phyloP scores from a whole-genome alignment of 306 rosid species.

The Styphnolobium japonicum region DNA sequence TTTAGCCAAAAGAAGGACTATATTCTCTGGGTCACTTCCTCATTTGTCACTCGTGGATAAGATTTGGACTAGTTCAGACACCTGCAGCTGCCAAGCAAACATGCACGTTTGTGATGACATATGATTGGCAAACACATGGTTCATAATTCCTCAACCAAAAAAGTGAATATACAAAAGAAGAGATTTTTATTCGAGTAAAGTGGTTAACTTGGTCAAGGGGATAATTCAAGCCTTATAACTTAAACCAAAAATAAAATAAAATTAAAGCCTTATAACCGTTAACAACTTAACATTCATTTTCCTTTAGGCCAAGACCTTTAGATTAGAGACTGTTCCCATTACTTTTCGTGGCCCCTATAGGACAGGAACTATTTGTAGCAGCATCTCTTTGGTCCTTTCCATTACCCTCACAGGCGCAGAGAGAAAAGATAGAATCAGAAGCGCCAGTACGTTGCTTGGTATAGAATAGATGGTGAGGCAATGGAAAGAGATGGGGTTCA shows the following conservation, averaged over 20 bases:
- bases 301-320: not conserved
- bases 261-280: not conserved
- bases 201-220: not conserved
- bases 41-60: constrained; percentile 7
- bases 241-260: no score
- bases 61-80: not conserved
- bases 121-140: not conserved
- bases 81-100: not conserved
- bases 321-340: constrained; percentile 20
- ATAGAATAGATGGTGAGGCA: constrained; percentile 51
- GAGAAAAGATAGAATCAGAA: not conserved
- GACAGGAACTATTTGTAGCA: not conserved
- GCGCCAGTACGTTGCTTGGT: not conserved
- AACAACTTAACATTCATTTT: not conserved
- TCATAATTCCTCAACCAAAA: not conserved
- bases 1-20: not conserved
- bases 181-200: not conserved
- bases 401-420: not conserved
- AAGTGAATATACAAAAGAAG: not conserved
- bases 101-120: not conserved
- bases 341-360: not conserved
- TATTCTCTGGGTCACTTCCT: not conserved
- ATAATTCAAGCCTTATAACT: no score
- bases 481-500: constrained; percentile 33
- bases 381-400: not conserved